phyloP scores from a whole-genome alignment of 805 yeast species.

The Suhomyces sp. region DNA sequence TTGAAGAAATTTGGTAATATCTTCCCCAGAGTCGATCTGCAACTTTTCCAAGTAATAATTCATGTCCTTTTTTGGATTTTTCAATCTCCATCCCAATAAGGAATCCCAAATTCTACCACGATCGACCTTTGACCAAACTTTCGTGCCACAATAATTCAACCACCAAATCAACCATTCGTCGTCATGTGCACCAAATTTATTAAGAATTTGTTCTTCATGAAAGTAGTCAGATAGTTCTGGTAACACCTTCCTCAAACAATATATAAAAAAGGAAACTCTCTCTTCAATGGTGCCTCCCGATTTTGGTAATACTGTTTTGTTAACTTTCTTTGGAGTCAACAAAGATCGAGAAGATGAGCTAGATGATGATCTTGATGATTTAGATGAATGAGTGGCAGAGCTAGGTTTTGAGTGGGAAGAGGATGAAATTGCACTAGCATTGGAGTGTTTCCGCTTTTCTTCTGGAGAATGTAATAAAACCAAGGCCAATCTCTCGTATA shows the following conservation, averaged over 20 bases:
- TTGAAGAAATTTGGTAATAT: constrained; percentile 24
- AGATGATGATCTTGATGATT: constrained; percentile 5
- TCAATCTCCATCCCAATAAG: constrained; percentile 70
- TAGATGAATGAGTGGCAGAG: constrained; percentile 1
- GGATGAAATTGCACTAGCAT: not conserved
- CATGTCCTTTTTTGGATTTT: constrained; percentile 27
- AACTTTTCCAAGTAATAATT: constrained; percentile 34
- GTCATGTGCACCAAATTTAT: constrained; percentile 54
- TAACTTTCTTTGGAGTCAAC: constrained; percentile 19
- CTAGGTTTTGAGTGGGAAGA: not conserved
- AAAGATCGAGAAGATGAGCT: not conserved
- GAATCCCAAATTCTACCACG: constrained; percentile 90
- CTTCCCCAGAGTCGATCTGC: constrained; percentile 22
- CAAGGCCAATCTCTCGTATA: constrained; percentile 72
- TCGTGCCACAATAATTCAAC: constrained; percentile 87
- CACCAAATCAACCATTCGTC: constrained; percentile 95
- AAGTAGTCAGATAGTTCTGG: constrained; percentile 79
- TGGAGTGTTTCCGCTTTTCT: constrained; percentile 21
- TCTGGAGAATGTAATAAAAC: constrained; percentile 76
- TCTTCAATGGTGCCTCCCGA: constrained; percentile 68
- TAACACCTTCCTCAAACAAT: constrained; percentile 56
- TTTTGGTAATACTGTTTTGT: constrained; percentile 44
- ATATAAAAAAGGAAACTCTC: constrained; percentile 65
- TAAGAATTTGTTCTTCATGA: constrained; percentile 75
- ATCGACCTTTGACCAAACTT: constrained; percentile 77